Conservation (phyloP, 164 flowering plant genomes). For the Nymphaea colorata region DNA sequence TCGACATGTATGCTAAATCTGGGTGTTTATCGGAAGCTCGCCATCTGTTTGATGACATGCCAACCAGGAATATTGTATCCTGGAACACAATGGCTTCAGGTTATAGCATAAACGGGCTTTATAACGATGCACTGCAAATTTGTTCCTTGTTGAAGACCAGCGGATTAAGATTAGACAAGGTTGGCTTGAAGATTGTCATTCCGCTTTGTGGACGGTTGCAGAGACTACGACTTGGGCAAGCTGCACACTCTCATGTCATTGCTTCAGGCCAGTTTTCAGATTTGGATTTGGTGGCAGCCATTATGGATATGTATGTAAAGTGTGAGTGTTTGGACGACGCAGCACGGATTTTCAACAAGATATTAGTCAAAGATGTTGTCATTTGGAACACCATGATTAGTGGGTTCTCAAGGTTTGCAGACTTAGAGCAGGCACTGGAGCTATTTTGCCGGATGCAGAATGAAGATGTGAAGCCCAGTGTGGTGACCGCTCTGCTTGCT, state of each 20-base stretch:
- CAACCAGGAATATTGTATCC: constrained; percentile 7
- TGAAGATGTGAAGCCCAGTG: background rate
- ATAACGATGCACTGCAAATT: constrained; percentile 6
- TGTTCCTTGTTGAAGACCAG: constrained; percentile 7
- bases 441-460: constrained; percentile 5
- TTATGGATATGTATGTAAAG: constrained; percentile 38
- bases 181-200: constrained; percentile 10
- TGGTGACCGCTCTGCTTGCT: constrained; percentile 7
- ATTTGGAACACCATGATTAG: constrained; percentile 12
- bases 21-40: constrained; percentile 6
- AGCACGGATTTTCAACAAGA: constrained; percentile 2
- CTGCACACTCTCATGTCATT: constrained; percentile 8
- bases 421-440: constrained; percentile 6
- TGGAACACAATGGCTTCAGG: constrained; percentile 8
- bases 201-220: constrained; percentile 8
- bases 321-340: constrained; percentile 19
- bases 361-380: constrained; percentile 10
- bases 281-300: constrained; percentile 3
- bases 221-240: constrained; percentile 7
- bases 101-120: constrained; percentile 4
- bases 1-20: constrained; percentile 10
- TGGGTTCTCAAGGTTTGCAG: constrained; percentile 6
- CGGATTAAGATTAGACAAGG: constrained; percentile 7
- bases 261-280: constrained; percentile 6
- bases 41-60: constrained; percentile 9